Conservation (phyloP, 2,329 filamentous ascomycete genomes). For the Clonostachys rosea region DNA sequence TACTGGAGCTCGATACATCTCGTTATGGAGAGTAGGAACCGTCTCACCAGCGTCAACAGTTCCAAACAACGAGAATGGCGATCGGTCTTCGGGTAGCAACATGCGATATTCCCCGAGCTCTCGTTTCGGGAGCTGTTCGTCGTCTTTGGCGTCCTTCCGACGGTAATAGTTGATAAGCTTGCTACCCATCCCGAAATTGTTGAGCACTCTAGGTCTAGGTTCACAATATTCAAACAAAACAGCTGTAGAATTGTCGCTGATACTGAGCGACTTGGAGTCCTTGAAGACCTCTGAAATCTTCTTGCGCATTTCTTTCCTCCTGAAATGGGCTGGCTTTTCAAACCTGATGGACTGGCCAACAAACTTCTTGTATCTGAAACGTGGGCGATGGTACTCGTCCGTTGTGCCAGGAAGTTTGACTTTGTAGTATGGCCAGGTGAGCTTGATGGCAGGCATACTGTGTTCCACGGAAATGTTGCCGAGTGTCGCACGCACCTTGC, state of each 20-base stretch:
- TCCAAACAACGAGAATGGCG: slow-evolving; percentile 92
- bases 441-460: slow-evolving; percentile 81
- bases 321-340: slow-evolving; percentile 65
- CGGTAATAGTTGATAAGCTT: slow-evolving; percentile 96
- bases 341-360: slow-evolving; percentile 68
- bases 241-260: slow-evolving; percentile 84
- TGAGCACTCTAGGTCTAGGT: slow-evolving; percentile 84
- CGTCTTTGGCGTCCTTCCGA: slow-evolving; percentile 69
- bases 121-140: slow-evolving; percentile 69
- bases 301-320: slow-evolving; percentile 78
- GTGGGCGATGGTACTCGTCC: slow-evolving; percentile 79
- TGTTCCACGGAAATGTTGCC: slow-evolving; percentile 93
- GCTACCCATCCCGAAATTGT: slow-evolving; percentile 96
- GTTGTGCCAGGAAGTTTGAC: slow-evolving; percentile 73
- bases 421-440: slow-evolving; percentile 95
- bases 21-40: slow-evolving; percentile 86
- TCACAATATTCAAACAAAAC: slow-evolving; percentile 94
- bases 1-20: slow-evolving; percentile 91
- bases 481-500: slow-evolving; percentile 89
- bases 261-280: slow-evolving; percentile 74
- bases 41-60: slow-evolving; percentile 88
- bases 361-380: slow-evolving; percentile 66
- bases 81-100: slow-evolving; percentile 88
- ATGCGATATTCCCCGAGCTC: slow-evolving; percentile 88
- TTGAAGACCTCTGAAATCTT: slow-evolving; percentile 76